Conservation (phyloP, 345 rosid species). For the Lenwebbia sp. region DNA sequence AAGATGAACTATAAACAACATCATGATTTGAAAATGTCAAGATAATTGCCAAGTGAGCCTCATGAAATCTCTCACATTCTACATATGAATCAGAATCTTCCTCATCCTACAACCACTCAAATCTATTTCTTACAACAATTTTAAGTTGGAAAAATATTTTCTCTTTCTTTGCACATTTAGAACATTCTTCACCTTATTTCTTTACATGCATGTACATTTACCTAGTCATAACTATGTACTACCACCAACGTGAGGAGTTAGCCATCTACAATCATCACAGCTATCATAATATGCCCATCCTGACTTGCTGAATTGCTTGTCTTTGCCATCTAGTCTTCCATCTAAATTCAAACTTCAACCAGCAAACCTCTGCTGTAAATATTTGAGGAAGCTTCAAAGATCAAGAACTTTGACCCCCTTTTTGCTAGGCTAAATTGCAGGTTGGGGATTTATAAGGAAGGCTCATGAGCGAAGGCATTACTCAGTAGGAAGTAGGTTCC, state of each 20-base stretch:
- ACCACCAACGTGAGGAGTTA: background rate
- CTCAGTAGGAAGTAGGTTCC: background rate
- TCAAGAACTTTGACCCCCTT: background rate
- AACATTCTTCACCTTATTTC: background rate
- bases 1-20: background rate
- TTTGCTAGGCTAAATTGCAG: background rate
- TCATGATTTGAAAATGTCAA: background rate
- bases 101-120: background rate
- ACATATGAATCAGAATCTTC: background rate
- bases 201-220: background rate
- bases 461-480: background rate
- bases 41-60: background rate
- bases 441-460: background rate
- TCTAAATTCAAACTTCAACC: background rate
- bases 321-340: background rate
- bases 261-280: background rate
- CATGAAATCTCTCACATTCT: background rate
- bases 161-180: background rate
- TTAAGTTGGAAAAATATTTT: background rate
- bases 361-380: background rate
- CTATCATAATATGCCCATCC: background rate
- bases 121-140: background rate
- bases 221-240: background rate
- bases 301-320: background rate
- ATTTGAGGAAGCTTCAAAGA: background rate